Percentiles rank a stretch among this genome's conserved stretches.
phyloP scores from a whole-genome alignment of 805 yeast genomes.

The Debaryomyces castellii region DNA sequence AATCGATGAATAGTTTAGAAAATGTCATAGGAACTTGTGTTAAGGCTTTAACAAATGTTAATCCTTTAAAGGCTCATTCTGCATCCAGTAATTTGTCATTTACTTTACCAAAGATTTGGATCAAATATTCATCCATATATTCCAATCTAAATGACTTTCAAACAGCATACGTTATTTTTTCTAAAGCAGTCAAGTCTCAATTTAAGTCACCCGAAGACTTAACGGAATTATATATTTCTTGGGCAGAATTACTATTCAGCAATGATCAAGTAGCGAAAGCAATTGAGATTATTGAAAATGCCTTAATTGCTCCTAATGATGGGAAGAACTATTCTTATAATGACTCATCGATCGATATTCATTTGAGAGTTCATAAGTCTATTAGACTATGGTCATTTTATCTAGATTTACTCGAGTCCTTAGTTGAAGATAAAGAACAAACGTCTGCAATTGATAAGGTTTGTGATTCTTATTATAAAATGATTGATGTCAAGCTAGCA shows the following conservation, averaged over 20 bases:
- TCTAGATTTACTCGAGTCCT: slow-evolving; percentile 65
- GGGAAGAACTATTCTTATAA: slow-evolving; percentile 19
- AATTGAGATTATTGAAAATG: slow-evolving; percentile 29
- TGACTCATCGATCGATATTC: slow-evolving; percentile 51
- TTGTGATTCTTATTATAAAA: slow-evolving; percentile 23
- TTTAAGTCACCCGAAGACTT: slow-evolving; percentile 62
- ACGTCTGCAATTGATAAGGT: slow-evolving; percentile 17
- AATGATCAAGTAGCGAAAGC: slow-evolving; percentile 47
- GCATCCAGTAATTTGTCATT: slow-evolving; percentile 11
- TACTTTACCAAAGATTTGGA: slow-evolving; percentile 65
- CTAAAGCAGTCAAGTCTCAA: slow-evolving; percentile 70
- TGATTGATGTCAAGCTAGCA: slow-evolving; percentile 54
- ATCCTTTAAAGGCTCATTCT: slow-evolving; percentile 50
- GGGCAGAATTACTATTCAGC: slow-evolving; percentile 69
- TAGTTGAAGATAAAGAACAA: slow-evolving; percentile 41
- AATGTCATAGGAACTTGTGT: slow-evolving; percentile 52
- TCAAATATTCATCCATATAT: slow-evolving; percentile 64
- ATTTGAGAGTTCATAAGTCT: slow-evolving; percentile 59
- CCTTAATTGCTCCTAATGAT: slow-evolving; percentile 19
- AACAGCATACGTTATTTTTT: slow-evolving; percentile 62
- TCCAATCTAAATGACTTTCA: slow-evolving; percentile 51
- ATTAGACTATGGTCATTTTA: slow-evolving; percentile 70
- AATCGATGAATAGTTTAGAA: slow-evolving; percentile 40
- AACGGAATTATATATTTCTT: slow-evolving; percentile 66
- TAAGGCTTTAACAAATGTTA: slow-evolving; percentile 62